Base-by-base conservation (phyloP, 2,329 filamentous ascomycete genomes). In the Magnaporthales sp. region DNA sequence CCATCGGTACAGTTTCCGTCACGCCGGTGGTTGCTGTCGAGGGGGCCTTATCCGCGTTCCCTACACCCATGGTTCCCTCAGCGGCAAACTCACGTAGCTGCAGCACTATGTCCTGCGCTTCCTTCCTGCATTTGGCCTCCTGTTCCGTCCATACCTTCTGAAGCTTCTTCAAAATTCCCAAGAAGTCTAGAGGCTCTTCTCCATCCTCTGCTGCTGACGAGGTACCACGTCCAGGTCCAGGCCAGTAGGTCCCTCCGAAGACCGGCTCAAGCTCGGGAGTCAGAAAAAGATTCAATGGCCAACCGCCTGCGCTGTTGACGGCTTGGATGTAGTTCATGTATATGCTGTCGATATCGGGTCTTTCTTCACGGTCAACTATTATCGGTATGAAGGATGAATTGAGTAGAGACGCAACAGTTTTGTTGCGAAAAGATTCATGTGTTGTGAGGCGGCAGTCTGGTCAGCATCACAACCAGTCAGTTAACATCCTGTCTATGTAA, bases 251-350 rank as follows among this genome's bases (percentile, higher is more conserved):
- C 27, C 94, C 94, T 51, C 95, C 95, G 77, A 97, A 98, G 10
- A 99, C 91, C 0, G 95, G 95, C 74, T 97, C 90, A 29, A 98
- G 84, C 71, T 96, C 89, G 0, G 95, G 93, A 0, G 95, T 99
- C 31, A 98, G 84, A 75, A 99, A 98, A n/a, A 97, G 89, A 74
- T 97, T 98, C 68, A 98, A 80, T 0, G 95, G 95, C 93, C 95
- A 98, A 54, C 95, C 95, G 10, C 93, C 94, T 1, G 87, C 89
- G 24, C 91, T 93, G 67, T 91, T 96, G 11, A 95, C 94, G 1
- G 94, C 94, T 76, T 97, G 93, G 56, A 97, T 90, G 77, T 97
- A 99, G 80, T 97, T 97, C 92, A 97, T 97, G 77, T 98, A 98
- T 70, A 98, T 93, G 69, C 91, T 89, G 74, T 99, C 95, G 70